A percentile compares a stretch with the other conserved stretches of the same genome.
Evolutionary conservation across 2,329 filamentous ascomycete genomes (phyloP).

Genomic region (Escovopsis sp.): DNA sequence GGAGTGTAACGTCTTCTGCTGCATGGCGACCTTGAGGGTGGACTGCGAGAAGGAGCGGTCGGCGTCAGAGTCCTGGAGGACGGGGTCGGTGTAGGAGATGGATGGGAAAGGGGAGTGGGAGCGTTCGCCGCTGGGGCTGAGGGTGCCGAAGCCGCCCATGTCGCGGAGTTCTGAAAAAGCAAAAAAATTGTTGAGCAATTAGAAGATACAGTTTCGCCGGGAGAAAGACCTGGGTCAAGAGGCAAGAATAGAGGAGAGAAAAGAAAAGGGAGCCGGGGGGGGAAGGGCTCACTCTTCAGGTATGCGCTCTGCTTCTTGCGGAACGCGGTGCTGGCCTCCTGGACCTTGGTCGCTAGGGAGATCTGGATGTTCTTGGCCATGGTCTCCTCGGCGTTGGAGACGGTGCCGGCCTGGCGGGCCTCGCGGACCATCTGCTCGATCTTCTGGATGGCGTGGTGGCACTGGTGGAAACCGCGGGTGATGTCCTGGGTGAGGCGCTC

Average conservation of each 20-base stretch:
- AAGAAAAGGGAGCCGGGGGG: neutral
- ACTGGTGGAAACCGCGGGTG: slow-evolving; percentile 76
- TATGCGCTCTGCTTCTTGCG: slow-evolving; percentile 96
- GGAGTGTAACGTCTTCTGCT: slow-evolving; percentile 50
- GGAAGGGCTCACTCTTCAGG: slow-evolving; percentile 56
- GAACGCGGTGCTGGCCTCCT: slow-evolving; percentile 83
- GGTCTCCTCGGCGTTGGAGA: slow-evolving; percentile 72
- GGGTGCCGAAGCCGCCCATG: slow-evolving; percentile 42
- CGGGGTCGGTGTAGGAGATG: slow-evolving; percentile 61
- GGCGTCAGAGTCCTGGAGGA: slow-evolving; percentile 81
- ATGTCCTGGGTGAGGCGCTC: slow-evolving; percentile 82
- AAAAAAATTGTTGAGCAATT: too few relatives aligned
- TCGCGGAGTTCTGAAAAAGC: slow-evolving; percentile 53
- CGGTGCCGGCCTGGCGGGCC: slow-evolving; percentile 52
- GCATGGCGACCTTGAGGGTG: slow-evolving; percentile 64
- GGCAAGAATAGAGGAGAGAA: too few relatives aligned
- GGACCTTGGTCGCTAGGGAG: slow-evolving; percentile 71
- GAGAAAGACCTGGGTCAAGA: too few relatives aligned
- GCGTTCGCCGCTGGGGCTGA: slow-evolving; percentile 33
- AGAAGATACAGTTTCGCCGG: too few relatives aligned
- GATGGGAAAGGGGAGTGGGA: slow-evolving; percentile 33
- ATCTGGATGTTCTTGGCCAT: slow-evolving; percentile 97
- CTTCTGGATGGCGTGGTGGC: slow-evolving; percentile 74
- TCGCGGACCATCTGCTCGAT: slow-evolving; percentile 81
- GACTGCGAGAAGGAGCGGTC: slow-evolving; percentile 86